Evolutionary conservation across 2,329 filamentous ascomycete species (phyloP).

Genomic region (Emergomyces pasteurianus): DNA sequence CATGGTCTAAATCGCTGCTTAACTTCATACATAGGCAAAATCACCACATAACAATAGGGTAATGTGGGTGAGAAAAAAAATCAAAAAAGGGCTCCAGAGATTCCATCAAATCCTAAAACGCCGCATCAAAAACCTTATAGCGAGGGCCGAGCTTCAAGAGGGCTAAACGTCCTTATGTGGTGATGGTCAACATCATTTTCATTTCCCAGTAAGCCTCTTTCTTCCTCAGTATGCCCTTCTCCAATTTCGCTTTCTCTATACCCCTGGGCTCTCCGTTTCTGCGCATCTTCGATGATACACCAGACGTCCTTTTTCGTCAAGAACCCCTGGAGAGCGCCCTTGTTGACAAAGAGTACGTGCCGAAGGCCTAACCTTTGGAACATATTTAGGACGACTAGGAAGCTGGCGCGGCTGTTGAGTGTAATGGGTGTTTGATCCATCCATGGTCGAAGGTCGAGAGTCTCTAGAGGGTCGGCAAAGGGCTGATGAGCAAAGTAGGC

Average conservation of each 20-base stretch:
- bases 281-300: slow-evolving; percentile 74
- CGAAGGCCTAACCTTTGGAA: slow-evolving; percentile 89
- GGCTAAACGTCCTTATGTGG: slow-evolving; percentile 4
- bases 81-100: not conserved
- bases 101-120: not conserved
- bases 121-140: slow-evolving; percentile 3
- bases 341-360: slow-evolving; percentile 78
- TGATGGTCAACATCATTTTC: slow-evolving; percentile 13
- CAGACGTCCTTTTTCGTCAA: slow-evolving; percentile 97
- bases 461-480: slow-evolving; percentile 62
- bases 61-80: not conserved
- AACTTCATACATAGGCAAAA: not conserved
- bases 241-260: slow-evolving; percentile 18
- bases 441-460: slow-evolving; percentile 85
- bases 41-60: not conserved
- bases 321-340: slow-evolving; percentile 68
- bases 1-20: not conserved
- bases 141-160: slow-evolving; percentile 6
- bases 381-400: slow-evolving; percentile 81
- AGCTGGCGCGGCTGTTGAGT: slow-evolving; percentile 59
- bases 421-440: slow-evolving; percentile 99
- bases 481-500: slow-evolving; percentile 77
- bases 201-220: slow-evolving; percentile 26
- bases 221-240: slow-evolving; percentile 18
- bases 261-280: slow-evolving; percentile 30